Percentiles rank a stretch among this genome's conserved stretches.
phyloP scores from a whole-genome alignment of 139 green algal genomes.

The Haematococcus lacustris region DNA sequence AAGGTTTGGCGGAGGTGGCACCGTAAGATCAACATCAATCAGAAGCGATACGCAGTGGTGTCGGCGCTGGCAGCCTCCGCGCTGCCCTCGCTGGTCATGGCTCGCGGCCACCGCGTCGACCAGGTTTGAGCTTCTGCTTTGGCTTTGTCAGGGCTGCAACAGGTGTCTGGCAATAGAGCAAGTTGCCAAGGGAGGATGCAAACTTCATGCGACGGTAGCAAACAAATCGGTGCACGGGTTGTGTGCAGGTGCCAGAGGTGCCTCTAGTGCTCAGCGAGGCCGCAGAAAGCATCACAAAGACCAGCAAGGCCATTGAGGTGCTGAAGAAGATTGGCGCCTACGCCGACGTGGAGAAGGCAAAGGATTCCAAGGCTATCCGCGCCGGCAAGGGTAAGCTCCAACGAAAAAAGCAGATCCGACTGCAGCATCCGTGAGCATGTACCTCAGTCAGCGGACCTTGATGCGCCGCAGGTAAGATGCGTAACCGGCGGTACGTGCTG shows the following conservation, averaged over 20 bases:
- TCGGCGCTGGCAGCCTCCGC: conserved; percentile 92
- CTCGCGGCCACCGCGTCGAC: conserved; percentile 91
- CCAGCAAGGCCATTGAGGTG: conserved; percentile 79
- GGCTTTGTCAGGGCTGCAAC: background rate
- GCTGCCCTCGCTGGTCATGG: conserved; percentile 91
- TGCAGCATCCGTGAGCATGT: no score
- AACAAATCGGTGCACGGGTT: no score
- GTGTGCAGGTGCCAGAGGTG: conserved; percentile 80
- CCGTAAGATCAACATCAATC: conserved; percentile 95
- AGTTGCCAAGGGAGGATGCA: no score
- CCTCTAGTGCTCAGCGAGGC: conserved; percentile 89
- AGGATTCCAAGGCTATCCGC: conserved; percentile 73
- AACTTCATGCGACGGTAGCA: background rate
- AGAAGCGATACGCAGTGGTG: conserved; percentile 93
- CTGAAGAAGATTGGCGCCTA: conserved; percentile 80
- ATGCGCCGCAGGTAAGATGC: conserved; percentile 79
- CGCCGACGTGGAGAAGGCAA: conserved; percentile 86
- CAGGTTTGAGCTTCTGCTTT: conserved; percentile 20
- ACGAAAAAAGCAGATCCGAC: background rate
- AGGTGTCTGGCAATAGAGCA: background rate
- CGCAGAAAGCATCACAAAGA: conserved; percentile 85
- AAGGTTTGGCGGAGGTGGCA: conserved; percentile 97
- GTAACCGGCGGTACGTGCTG: conserved; percentile 89
- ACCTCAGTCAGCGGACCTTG: background rate
- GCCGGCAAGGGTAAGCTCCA: conserved; percentile 81